Conservation (phyloP, 768 basidiomycete genomes). For the Holtermannia corniformis region DNA sequence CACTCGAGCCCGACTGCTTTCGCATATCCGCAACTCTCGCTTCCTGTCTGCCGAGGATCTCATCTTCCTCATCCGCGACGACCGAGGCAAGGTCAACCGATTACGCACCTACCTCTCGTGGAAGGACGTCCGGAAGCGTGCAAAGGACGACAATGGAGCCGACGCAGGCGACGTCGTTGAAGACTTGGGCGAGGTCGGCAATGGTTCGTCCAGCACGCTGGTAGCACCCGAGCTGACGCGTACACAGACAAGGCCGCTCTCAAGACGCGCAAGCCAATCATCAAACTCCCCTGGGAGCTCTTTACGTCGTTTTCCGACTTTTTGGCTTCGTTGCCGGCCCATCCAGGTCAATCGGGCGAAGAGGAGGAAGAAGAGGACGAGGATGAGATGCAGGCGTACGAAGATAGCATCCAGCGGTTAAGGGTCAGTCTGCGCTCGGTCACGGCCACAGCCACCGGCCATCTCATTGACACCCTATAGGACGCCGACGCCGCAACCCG, state of each 20-base stretch:
- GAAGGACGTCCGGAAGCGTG: constrained; percentile 94
- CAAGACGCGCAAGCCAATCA: constrained; percentile 85
- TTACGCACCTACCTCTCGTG: constrained; percentile 87
- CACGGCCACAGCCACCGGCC: no score
- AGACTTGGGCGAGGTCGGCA: constrained; percentile 62
- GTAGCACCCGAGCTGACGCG: constrained; percentile 1
- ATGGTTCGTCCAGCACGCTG: constrained; percentile 3
- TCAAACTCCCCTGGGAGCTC: constrained; percentile 94
- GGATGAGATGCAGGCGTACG: constrained; percentile 89
- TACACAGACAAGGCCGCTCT: constrained; percentile 24
- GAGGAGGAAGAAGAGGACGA: constrained; percentile 93
- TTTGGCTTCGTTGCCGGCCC: constrained; percentile 43
- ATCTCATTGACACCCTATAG: constrained; percentile 43
- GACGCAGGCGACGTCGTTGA: constrained; percentile 68
- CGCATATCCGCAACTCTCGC: constrained; percentile 70
- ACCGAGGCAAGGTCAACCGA: constrained; percentile 86
- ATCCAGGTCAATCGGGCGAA: constrained; percentile 43
- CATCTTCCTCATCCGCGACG: constrained; percentile 90
- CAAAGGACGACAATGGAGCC: constrained; percentile 72
- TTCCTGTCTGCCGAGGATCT: constrained; percentile 87
- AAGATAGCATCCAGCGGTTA: constrained; percentile 79
- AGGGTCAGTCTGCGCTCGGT: constrained; percentile 47
- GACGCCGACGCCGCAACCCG: constrained; percentile 92
- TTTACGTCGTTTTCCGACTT: constrained; percentile 85
- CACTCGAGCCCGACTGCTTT: constrained; percentile 74